Evolutionary conservation across 495 filamentous ascomycete genomes (phyloP).

Genomic region (Neurospora sp.): DNA sequence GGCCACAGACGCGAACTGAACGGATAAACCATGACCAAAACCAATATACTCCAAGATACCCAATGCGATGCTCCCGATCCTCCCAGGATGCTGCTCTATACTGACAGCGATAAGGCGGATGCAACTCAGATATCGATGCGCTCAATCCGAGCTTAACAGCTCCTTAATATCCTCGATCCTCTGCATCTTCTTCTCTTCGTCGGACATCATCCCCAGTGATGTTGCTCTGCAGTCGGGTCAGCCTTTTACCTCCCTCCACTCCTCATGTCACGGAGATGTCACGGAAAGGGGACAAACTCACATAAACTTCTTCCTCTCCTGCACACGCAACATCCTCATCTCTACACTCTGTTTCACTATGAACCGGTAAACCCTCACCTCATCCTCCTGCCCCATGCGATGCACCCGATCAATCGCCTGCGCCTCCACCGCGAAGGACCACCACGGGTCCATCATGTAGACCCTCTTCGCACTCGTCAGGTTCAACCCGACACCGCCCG

Average conservation of each 20-base stretch:
- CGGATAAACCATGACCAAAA: not conserved
- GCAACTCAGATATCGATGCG: not conserved
- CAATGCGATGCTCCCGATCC: not conserved
- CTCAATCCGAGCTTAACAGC: constrained; percentile 56
- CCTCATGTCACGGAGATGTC: too few relatives aligned
- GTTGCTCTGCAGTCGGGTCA: constrained; percentile 57
- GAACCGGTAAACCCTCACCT: constrained; percentile 79
- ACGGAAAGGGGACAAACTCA: constrained; percentile 34
- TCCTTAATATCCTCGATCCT: constrained; percentile 91
- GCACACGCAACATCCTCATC: constrained; percentile 85
- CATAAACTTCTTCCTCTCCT: constrained; percentile 95
- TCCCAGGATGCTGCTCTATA: not conserved
- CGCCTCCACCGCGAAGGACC: constrained; percentile 93
- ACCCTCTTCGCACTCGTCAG: constrained; percentile 80
- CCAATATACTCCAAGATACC: not conserved
- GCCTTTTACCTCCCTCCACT: not conserved
- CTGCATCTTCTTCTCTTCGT: constrained; percentile 86
- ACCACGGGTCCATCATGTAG: constrained; percentile 99
- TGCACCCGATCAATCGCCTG: constrained; percentile 99
- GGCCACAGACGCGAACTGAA: not conserved
- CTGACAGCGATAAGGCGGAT: not conserved
- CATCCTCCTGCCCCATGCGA: constrained; percentile 86
- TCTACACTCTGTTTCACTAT: constrained; percentile 87
- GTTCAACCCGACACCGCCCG: constrained; percentile 90
- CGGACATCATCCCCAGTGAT: constrained; percentile 83